Base-by-base conservation (phyloP, 805 yeast species). In the Zygotorulaspora sp. region DNA sequence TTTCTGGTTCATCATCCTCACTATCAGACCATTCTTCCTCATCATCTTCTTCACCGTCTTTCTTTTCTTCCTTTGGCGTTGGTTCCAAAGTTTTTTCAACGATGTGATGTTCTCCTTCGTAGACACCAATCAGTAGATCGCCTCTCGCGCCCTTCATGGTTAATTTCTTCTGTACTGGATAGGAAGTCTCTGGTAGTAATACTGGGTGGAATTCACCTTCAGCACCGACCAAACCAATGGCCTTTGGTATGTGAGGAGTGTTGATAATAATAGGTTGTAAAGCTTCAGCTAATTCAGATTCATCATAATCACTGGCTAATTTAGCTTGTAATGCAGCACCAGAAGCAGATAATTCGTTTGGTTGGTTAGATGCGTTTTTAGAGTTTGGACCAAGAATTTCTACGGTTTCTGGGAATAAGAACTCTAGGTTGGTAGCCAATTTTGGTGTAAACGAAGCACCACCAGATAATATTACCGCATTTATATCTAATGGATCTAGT, bases 301-400 rank as follows among this genome's bases (percentile, higher is more conserved):
- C 87, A 57, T 82, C 92, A 55, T 86, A 94, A 55, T 83, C 90
- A 47, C 83, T 70, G 55, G 90, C 71, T 44, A 78, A 58, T 25
- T 95, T 78, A 35, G 96, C 98, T 74, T 92, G 97, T 61, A 90
- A 75, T 47, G 97, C 96, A 42, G 96, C 94, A 67, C 98, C 98
- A 58, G 94, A 81, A 48, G 95, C 80, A 48, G 83, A 71, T 57
- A 88, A 73, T 70, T 92, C 97, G 58, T 85, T 80, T 44, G 98
- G 97, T 67, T 85, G 77, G 45, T 80, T 61, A 40, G 92, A 84
- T 66, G 86, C 87, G 45, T 83, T 52, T 62, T 85, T 90, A 44
- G 72, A 57, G 23, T 82, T 67, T 49, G 97, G 95, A 17, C 97
- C 80, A 45, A 79, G 70, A 38, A 89, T 74, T 24, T 55, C 55